Base-by-base conservation (phyloP, 208 protist genomes). In the Acanthamoeba royreba region DNA sequence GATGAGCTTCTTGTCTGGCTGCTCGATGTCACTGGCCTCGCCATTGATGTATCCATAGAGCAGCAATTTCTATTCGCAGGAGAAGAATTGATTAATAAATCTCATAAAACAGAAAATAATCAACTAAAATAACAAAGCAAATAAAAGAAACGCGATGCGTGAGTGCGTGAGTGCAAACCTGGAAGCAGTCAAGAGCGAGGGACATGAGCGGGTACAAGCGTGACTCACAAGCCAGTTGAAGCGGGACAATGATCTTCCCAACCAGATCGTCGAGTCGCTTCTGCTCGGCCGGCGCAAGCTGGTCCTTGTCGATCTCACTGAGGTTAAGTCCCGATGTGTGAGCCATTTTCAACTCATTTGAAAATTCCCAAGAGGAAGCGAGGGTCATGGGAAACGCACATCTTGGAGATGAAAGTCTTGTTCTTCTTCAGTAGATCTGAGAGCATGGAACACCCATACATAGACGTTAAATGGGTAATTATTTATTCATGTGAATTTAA, bases 21-120 rank as follows among this genome's bases (percentile, higher is more conserved):
- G 52, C 43, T 88, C 49, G 72, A 87, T 28, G 40, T 94, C 94
- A 13, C 45, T 38, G 7, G 55, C 35, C 38, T 11, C 31, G 61
- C 94, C 81, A 49, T 88, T 89, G 66, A 97, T 46, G 55, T 96
- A 94, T n/a, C 96, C 96, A 87, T 97, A 97, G 55, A 94, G 92
- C 35, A 97, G 94, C 61, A 97, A 43, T 96, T 97, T 97, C 94
- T 97, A 81, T 85, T 22, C 22, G 33, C 5, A 38, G 9, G 33
- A 38, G 4, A 49, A 35, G 11, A 42, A 61, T 28, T 28, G 25
- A 25, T 22, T 28, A 28, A 61, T 61, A 17, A 61, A 17, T 28
- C 17, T 22, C 17, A 61, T 28, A 17, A 17, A 61, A 61, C 52
- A 61, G 25, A 61, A 22, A 9, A 28, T 13, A 5, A 9, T 38